Evolutionary conservation across 2,329 filamentous ascomycete genomes (phyloP).

Genomic region (Fusarium sp.): DNA sequence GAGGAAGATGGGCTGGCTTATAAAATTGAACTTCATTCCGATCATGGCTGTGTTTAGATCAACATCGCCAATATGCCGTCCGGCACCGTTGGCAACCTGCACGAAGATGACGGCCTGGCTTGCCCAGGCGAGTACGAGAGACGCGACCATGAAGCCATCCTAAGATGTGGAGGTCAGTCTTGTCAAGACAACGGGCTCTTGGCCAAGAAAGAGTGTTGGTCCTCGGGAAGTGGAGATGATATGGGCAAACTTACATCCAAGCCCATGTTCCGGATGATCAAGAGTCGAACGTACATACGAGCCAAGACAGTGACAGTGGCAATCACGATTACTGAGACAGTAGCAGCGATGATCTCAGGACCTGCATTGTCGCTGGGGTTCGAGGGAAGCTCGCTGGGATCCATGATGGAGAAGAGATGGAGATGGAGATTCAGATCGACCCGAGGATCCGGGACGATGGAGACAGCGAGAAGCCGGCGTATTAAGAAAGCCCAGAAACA

Average conservation of each 20-base stretch:
- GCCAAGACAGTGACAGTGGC: constrained; percentile 54
- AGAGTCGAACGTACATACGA: constrained; percentile 59
- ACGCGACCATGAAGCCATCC: constrained; percentile 48
- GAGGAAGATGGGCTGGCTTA: constrained; percentile 58
- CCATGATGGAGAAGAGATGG: constrained; percentile 28
- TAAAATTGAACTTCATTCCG: constrained; percentile 57
- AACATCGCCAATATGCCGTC: constrained; percentile 58
- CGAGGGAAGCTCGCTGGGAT: constrained; percentile 39
- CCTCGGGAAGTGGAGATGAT: too few species aligned
- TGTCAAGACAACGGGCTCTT: too few species aligned
- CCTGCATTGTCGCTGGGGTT: constrained; percentile 52
- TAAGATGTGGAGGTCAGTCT: constrained; percentile 19
- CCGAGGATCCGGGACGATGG: constrained; percentile 20
- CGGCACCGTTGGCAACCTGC: constrained; percentile 57
- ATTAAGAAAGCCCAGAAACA: constrained; percentile 25
- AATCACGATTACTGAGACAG: constrained; percentile 51
- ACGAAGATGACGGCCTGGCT: constrained; percentile 55
- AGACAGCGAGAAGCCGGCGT: constrained; percentile 12
- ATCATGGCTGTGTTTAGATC: constrained; percentile 47
- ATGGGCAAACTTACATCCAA: constrained; percentile 54
- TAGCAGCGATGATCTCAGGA: constrained; percentile 54
- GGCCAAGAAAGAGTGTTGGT: too few species aligned
- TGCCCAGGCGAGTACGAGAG: constrained; percentile 49
- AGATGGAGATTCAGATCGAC: constrained; percentile 8
- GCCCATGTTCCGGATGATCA: constrained; percentile 60